Evolutionary conservation across 2,329 filamentous ascomycete species (phyloP).

Genomic region (Arthroderma sp.): DNA sequence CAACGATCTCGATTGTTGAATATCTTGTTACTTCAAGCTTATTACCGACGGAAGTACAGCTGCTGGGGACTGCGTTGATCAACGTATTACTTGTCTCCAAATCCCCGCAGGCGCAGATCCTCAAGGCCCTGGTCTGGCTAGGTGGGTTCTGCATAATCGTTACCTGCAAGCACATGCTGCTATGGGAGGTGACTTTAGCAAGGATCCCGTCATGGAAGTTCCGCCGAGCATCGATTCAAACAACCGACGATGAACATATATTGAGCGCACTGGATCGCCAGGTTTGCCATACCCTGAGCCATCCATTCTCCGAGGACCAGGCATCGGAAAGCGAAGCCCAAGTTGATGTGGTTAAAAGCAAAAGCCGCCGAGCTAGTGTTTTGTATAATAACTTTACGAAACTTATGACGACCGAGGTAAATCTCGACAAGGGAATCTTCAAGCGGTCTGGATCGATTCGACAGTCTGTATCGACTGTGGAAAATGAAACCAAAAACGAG

Average conservation of each 20-base stretch:
- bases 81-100: constrained; percentile 65
- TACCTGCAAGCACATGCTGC: constrained; percentile 59
- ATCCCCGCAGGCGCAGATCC: constrained; percentile 71
- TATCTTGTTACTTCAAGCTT: constrained; percentile 82
- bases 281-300: constrained; percentile 40
- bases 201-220: constrained; percentile 89
- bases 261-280: constrained; percentile 34
- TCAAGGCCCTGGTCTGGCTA: constrained; percentile 75
- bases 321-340: constrained; percentile 30
- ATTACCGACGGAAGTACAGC: constrained; percentile 71
- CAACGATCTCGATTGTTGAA: constrained; percentile 59
- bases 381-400: not conserved
- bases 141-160: constrained; percentile 68
- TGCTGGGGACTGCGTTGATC: constrained; percentile 71
- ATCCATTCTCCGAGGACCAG: constrained; percentile 25
- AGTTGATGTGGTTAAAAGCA: constrained; percentile 12
- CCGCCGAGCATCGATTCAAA: constrained; percentile 39
- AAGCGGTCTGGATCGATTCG: not conserved
- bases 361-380: not conserved
- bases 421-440: not conserved
- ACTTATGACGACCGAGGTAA: not conserved
- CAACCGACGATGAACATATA: constrained; percentile 25
- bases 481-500: not conserved
- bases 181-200: constrained; percentile 74
- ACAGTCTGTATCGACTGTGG: not conserved